A percentile compares a stretch with the other conserved stretches of the same genome.
phyloP scores from a whole-genome alignment of 1,284 basidiomycete genomes.

The Nidula niveotomentosa region DNA sequence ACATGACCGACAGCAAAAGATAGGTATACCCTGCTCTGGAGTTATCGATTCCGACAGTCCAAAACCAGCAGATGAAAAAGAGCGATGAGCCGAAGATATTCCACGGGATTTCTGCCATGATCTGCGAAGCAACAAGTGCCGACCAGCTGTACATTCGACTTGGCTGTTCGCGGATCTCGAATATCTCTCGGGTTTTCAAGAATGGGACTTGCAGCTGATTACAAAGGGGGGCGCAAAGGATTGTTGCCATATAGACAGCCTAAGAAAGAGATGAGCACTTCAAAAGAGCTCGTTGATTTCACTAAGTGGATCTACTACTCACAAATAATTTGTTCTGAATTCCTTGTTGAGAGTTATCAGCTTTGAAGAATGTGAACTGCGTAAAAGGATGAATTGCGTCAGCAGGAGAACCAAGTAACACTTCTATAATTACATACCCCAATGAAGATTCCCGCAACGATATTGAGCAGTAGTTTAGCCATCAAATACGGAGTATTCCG shows the following conservation, averaged over 20 bases:
- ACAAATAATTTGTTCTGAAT: slow-evolving; percentile 78
- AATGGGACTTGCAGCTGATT: slow-evolving; percentile 56
- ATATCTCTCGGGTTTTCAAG: slow-evolving; percentile 48
- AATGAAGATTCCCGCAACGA: slow-evolving; percentile 53
- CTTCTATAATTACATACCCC: slow-evolving; percentile 22
- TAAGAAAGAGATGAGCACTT: slow-evolving; percentile 10
- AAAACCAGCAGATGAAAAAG: slow-evolving; percentile 71
- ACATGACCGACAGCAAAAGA: slow-evolving; percentile 49
- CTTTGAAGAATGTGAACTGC: slow-evolving; percentile 63
- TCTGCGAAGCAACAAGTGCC: slow-evolving; percentile 64
- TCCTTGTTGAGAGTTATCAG: slow-evolving; percentile 59
- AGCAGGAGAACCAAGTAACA: no score
- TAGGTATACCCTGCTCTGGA: slow-evolving; percentile 58
- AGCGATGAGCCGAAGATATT: slow-evolving; percentile 59
- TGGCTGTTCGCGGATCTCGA: slow-evolving; percentile 73
- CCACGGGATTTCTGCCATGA: slow-evolving; percentile 67
- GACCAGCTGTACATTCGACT: slow-evolving; percentile 84
- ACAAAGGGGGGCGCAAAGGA: slow-evolving; percentile 43
- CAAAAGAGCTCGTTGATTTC: neutral
- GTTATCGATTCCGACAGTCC: slow-evolving; percentile 62
- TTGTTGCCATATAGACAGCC: slow-evolving; percentile 49
- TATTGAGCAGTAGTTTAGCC: slow-evolving; percentile 60
- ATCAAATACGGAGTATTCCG: slow-evolving; percentile 70
- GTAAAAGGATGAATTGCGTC: no score
- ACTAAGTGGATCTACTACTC: slow-evolving; percentile 8